phyloP scores from a whole-genome alignment of 179 eudicot genomes.

The Beta corolliflora region DNA sequence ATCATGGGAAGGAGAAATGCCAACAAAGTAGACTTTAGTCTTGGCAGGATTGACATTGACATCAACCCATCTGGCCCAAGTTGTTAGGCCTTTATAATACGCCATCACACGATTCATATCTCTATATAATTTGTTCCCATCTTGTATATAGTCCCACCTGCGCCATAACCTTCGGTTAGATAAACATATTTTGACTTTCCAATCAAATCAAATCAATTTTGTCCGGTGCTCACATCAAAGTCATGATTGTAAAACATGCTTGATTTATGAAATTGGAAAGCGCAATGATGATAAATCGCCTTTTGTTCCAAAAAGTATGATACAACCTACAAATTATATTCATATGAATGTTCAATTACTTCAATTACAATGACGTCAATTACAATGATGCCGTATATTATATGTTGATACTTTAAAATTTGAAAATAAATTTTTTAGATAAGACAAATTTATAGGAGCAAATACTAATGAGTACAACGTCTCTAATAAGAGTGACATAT shows the following conservation, averaged over 20 bases:
- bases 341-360: not conserved
- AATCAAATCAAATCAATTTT: constrained; percentile 20
- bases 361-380: not conserved
- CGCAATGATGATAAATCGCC: constrained; percentile 9
- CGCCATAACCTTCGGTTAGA: constrained; percentile 17
- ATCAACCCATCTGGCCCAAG: constrained; percentile 81
- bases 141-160: constrained; percentile 80
- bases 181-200: not conserved
- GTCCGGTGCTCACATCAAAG: constrained; percentile 15
- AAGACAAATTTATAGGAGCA: no score
- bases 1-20: constrained; percentile 74
- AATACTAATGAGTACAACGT: no score
- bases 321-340: not conserved
- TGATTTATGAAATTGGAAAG: not conserved
- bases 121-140: constrained; percentile 47
- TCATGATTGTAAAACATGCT: constrained; percentile 11
- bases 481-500: no score
- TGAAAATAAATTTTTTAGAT: no score
- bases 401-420: no score
- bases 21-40: constrained; percentile 72
- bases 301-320: not conserved
- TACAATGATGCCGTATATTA: no score
- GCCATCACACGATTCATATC: constrained; percentile 74
- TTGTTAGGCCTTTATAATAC: constrained; percentile 59
- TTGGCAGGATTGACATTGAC: constrained; percentile 53